Evolutionary conservation across 2,329 filamentous ascomycete genomes (phyloP), one percentile per base, ranked within the genome.

Genomic region (Kalmusia sp.): DNA sequence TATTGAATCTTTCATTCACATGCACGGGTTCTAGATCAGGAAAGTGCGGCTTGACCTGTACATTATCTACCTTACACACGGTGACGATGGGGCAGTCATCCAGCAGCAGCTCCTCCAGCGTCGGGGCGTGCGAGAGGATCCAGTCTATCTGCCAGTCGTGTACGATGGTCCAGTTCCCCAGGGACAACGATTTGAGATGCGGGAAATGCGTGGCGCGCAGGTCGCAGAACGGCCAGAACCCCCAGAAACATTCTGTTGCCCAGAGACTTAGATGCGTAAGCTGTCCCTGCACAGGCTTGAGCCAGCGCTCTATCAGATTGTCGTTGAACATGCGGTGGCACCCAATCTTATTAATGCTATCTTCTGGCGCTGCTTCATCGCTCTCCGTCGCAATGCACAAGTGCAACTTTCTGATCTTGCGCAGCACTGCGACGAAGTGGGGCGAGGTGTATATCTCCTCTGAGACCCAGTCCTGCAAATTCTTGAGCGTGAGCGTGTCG

Each of bases 101-200:
- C 0, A 82, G 64, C 11, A 77, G 72, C 1, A 82, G 59, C 34
- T 77, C 70, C 12, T 73, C 55, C 0, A 82, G 65, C 0, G 77
- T 78, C 0, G 52, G 11, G 4, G 61, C 68, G 3, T 82, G 67
- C 0, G 70, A 71, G 0, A 76, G 52, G 3, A 83, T 73, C 79
- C 79, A 82, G 8, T 77, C 75, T 0, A 81, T 59, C 48, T 82
- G 79, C 68, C 73, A 76, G 17, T 80, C 72, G 28, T 80, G 71
- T 4, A 70, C 70, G 41, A 83, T 80, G 3, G 72, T 68, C 17
- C 74, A 78, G 1, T 74, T 75, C 0, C 77, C 76, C 0, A 83
- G 57, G 0, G 71, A 64, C 0, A 82, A 68, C 0, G 73, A 67
- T 27, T 70, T 70, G 4, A 82, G 72, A 0, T 68, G 62, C 0